A percentile compares a stretch with the other conserved stretches of the same genome.
phyloP scores from a whole-genome alignment of 129 eudicot genomes.

The Heracleum sosnowskyi region DNA sequence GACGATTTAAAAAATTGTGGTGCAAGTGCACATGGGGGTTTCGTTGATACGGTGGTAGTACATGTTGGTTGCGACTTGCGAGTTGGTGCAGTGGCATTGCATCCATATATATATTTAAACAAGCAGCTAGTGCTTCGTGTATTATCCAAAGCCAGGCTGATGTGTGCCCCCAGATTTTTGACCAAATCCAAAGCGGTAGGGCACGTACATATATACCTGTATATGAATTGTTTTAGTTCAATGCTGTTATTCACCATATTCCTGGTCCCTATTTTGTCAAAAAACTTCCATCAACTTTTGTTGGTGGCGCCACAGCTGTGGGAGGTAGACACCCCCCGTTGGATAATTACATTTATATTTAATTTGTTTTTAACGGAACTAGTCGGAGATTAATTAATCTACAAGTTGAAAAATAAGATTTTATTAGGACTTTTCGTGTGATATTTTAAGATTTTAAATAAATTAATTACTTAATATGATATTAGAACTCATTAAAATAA shows the following conservation, averaged over 20 bases:
- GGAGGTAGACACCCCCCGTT: background rate
- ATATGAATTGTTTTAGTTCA: background rate
- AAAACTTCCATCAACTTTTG: background rate
- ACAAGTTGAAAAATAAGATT: too few relatives aligned
- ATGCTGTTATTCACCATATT: background rate
- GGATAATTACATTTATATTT: too few relatives aligned
- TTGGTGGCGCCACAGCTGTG: background rate
- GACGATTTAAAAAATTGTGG: background rate
- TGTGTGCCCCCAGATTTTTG: slow-evolving; percentile 3
- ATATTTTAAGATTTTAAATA: too few relatives aligned
- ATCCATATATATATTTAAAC: background rate
- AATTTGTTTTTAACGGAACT: too few relatives aligned
- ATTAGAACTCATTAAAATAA: too few relatives aligned
- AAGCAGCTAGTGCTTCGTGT: background rate
- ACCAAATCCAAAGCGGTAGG: background rate
- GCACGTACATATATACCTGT: background rate
- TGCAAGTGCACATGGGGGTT: background rate
- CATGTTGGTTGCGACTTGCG: background rate
- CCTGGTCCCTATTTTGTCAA: background rate
- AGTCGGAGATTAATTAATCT: too few relatives aligned
- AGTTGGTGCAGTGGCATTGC: background rate
- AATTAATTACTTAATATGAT: too few relatives aligned
- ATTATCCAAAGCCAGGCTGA: background rate
- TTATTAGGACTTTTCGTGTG: too few relatives aligned
- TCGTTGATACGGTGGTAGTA: background rate